Evolutionary conservation across 106 monocot species (phyloP).

Genomic region (Agapanthus africanus): DNA sequence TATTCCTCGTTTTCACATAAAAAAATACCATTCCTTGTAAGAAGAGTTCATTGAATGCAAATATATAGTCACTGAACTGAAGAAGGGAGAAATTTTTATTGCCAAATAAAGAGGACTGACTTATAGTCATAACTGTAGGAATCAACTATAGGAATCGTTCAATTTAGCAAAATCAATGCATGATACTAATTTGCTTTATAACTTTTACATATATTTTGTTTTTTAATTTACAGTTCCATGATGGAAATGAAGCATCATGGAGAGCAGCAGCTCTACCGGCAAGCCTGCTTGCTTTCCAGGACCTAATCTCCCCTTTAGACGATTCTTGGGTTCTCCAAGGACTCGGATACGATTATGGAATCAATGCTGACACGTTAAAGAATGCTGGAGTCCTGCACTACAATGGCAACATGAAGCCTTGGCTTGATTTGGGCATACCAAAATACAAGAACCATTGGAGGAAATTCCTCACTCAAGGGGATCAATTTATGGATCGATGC

Average conservation of each 20-base stretch:
- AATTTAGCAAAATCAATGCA: not conserved
- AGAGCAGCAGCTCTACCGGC: constrained; percentile 38
- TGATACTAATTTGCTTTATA: not conserved
- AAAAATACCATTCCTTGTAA: not conserved
- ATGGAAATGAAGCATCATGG: constrained; percentile 29
- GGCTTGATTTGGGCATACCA: constrained; percentile 67
- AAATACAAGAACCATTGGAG: constrained; percentile 58
- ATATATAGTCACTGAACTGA: too few species aligned
- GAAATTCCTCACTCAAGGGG: constrained; percentile 33
- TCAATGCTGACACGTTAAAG: constrained; percentile 18
- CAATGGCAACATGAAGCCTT: constrained; percentile 82
- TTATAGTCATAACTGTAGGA: not conserved
- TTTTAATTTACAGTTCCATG: constrained; percentile 18
- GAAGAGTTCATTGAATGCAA: not conserved
- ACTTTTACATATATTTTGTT: not conserved
- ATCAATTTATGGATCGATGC: constrained; percentile 62
- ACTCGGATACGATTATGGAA: constrained; percentile 45
- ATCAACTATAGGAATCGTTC: not conserved
- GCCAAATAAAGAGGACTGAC: not conserved
- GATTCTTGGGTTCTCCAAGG: constrained; percentile 44
- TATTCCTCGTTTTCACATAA: not conserved
- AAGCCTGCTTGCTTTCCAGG: constrained; percentile 48
- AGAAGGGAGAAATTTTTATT: not conserved
- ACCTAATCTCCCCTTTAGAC: constrained; percentile 31
- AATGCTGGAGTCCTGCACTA: constrained; percentile 45